phyloP scores from a whole-genome alignment of 768 basidiomycete species.

The Phanerodontia chrysosporium region DNA sequence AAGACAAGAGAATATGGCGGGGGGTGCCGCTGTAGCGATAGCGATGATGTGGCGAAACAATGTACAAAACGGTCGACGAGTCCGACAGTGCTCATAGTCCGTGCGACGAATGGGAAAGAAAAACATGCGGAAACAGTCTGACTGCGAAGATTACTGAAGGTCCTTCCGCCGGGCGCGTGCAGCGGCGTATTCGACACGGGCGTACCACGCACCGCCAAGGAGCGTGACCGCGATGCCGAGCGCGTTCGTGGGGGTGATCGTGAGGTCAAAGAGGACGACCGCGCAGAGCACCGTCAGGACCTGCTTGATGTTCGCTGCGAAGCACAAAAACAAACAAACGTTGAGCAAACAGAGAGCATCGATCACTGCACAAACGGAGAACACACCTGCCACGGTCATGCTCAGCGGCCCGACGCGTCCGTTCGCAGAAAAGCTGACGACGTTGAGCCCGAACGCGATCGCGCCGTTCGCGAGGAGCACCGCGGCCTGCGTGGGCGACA shows the following conservation, averaged over 20 bases:
- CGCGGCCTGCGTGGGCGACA: slow-evolving; percentile 24
- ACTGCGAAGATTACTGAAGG: background rate
- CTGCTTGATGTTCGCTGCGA: slow-evolving; percentile 86
- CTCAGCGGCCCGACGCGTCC: slow-evolving; percentile 83
- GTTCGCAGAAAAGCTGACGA: slow-evolving; percentile 96
- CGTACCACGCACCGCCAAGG: slow-evolving; percentile 81
- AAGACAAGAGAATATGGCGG: background rate
- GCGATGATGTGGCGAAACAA: background rate
- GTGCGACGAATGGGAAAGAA: background rate
- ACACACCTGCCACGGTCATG: slow-evolving; percentile 86
- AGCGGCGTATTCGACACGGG: slow-evolving; percentile 48
- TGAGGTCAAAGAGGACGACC: slow-evolving; percentile 78
- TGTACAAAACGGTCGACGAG: slow-evolving; percentile 3
- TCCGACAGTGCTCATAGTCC: slow-evolving; percentile 12
- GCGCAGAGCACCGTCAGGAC: slow-evolving; percentile 85
- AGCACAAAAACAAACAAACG: background rate
- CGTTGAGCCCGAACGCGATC: slow-evolving; percentile 90
- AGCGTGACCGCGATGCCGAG: slow-evolving; percentile 84
- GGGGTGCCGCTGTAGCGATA: background rate
- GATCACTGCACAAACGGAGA: background rate
- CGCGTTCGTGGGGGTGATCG: slow-evolving; percentile 75
- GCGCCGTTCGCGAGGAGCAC: slow-evolving; percentile 73
- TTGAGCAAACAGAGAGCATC: background rate
- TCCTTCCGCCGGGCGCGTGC: background rate
- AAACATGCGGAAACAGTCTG: too few species aligned